Percentiles rank a stretch among this genome's conserved stretches.
phyloP scores from a whole-genome alignment of 148 eudicot genomes.

The Agrostemma githago region DNA sequence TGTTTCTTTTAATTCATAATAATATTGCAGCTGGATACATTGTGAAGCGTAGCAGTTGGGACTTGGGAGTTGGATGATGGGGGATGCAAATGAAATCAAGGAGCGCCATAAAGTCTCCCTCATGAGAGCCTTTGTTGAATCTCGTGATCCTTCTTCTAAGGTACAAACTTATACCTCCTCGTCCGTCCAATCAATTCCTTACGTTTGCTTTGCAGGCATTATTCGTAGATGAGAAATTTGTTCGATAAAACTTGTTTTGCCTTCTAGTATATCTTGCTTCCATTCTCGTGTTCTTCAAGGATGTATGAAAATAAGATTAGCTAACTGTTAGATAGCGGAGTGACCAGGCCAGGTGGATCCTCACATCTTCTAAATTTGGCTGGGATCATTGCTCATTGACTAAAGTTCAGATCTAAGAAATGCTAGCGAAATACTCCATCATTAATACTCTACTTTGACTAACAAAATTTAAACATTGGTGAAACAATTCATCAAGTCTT shows the following conservation, averaged over 20 bases:
- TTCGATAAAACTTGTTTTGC: no score
- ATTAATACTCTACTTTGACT: not conserved
- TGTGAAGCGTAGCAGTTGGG: not conserved
- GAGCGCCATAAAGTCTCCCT: conserved; percentile 43
- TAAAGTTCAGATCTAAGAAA: no score
- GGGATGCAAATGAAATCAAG: not conserved
- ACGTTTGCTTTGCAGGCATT: no score
- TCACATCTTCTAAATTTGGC: no score
- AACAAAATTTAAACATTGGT: not conserved
- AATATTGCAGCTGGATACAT: not conserved
- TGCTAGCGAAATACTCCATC: no score
- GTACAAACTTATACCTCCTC: conserved; percentile 19
- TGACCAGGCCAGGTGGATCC: no score
- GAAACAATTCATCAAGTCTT: not conserved
- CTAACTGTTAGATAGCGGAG: no score
- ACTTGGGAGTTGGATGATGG: not conserved
- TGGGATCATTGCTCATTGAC: no score
- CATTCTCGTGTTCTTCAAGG: not conserved
- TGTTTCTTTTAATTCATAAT: not conserved
- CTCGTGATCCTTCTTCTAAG: conserved; percentile 58
- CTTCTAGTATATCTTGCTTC: not conserved
- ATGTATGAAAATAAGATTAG: no score
- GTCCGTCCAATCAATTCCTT: not conserved
- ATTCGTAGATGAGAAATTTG: no score
- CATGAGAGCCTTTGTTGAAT: conserved; percentile 51